Conservation (phyloP, 108 stramenopile species). For the Nitzschia putrida region DNA sequence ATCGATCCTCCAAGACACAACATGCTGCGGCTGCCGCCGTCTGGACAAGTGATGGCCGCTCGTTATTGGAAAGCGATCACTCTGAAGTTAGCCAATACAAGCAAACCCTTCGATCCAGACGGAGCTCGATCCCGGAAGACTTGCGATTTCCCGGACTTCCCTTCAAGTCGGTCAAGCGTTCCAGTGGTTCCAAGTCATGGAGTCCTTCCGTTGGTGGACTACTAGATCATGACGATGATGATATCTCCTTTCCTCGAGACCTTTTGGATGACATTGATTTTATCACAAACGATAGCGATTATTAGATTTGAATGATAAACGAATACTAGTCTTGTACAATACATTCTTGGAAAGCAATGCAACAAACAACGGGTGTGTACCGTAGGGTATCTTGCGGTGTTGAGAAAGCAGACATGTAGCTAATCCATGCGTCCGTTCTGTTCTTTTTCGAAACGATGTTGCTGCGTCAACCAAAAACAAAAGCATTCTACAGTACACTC, state of each 20-base stretch:
- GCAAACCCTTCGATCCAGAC: not conserved
- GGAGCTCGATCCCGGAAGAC: not conserved
- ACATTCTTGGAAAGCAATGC: no score
- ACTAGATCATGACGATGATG: not conserved
- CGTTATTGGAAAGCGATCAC: no score
- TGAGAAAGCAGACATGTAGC: no score
- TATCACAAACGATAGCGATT: not conserved
- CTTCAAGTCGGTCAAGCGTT: not conserved
- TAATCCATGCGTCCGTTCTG: not conserved
- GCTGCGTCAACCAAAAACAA: no score
- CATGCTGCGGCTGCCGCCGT: no score
- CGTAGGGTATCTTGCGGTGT: no score
- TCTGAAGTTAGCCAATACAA: no score
- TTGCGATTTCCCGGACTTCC: not conserved
- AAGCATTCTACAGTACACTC: no score
- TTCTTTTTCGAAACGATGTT: no score
- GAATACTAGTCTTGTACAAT: not conserved
- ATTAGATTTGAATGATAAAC: not conserved
- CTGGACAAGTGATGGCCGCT: no score
- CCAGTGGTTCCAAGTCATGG: not conserved
- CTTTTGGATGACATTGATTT: slow-evolving; percentile 12
- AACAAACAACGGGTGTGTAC: no score
- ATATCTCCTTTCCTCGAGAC: not conserved
- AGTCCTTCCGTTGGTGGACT: not conserved
- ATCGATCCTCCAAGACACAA: no score